A percentile compares a stretch with the other conserved stretches of the same genome.
Evolutionary conservation across 805 yeast species (phyloP).

Genomic region (Jamesozyma gamospora): DNA sequence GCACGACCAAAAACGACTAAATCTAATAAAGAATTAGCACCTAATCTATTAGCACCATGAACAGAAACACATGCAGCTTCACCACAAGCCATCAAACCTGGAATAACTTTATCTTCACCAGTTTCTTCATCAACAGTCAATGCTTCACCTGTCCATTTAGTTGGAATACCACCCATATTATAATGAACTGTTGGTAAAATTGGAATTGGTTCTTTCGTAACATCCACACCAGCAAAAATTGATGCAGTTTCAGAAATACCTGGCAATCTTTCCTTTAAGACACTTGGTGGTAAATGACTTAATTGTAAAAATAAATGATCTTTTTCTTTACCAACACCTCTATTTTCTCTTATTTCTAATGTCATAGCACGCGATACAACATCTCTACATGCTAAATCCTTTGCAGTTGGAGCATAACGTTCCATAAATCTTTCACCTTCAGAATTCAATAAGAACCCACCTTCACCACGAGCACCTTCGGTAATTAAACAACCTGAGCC

Average conservation of each 20-base stretch:
- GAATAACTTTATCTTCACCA: conserved; percentile 85
- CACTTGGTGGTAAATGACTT: conserved; percentile 86
- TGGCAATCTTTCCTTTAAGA: conserved; percentile 89
- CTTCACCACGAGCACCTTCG: conserved; percentile 99
- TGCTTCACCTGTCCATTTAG: conserved; percentile 94
- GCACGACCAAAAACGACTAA: conserved; percentile 98
- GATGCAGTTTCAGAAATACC: conserved; percentile 99
- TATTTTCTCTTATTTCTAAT: conserved; percentile 95
- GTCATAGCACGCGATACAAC: conserved; percentile 98
- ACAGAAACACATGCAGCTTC: conserved; percentile 99
- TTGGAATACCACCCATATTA: conserved; percentile 99
- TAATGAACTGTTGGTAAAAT: conserved; percentile 97
- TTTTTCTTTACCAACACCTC: conserved; percentile 95
- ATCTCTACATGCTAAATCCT: conserved; percentile 96
- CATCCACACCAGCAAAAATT: conserved; percentile 98
- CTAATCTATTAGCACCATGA: conserved; percentile 98
- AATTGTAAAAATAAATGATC: conserved; percentile 94
- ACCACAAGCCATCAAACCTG: conserved; percentile 95
- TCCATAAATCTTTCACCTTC: conserved; percentile 99
- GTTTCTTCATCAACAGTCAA: conserved; percentile 63
- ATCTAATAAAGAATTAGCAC: conserved; percentile 95
- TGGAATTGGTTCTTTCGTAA: conserved; percentile 98
- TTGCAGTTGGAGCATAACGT: conserved; percentile 97
- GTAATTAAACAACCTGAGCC: conserved; percentile 98
- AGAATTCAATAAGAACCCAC: conserved; percentile 91